Percentiles rank a stretch among this genome's conserved stretches.
Evolutionary conservation across 257 asterid genomes (phyloP).

Genomic region (Nemophila menziesii): DNA sequence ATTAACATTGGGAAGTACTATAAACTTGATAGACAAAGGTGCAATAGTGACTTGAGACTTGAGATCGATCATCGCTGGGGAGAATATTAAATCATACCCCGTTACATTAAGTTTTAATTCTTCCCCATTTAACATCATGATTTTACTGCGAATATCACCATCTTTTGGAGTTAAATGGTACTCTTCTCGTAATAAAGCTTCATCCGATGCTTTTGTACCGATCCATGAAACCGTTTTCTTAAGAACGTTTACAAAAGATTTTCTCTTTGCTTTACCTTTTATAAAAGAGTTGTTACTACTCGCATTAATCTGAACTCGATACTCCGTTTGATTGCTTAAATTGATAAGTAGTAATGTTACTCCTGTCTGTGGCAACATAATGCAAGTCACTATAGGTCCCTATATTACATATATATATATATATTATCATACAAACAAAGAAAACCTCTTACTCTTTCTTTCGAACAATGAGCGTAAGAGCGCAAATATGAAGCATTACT

Average conservation of each 20-base stretch:
- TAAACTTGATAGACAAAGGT: slow-evolving; percentile 61
- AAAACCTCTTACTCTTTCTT: slow-evolving; percentile 52
- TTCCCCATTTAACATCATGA: slow-evolving; percentile 47
- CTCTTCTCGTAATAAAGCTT: slow-evolving; percentile 42
- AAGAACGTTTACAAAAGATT: slow-evolving; percentile 27
- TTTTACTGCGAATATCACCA: slow-evolving; percentile 41
- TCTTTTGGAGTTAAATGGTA: slow-evolving; percentile 57
- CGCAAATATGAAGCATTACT: slow-evolving; percentile 49
- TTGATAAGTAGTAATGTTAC: slow-evolving; percentile 67
- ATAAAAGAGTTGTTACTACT: slow-evolving; percentile 3
- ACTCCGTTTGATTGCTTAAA: slow-evolving; percentile 50
- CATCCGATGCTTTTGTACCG: slow-evolving; percentile 56
- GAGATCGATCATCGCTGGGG: slow-evolving; percentile 23
- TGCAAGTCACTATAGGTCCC: neutral
- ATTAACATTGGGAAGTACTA: slow-evolving; percentile 49
- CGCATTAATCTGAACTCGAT: slow-evolving; percentile 33
- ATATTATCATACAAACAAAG: neutral
- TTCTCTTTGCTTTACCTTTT: slow-evolving; percentile 14
- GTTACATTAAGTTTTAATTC: slow-evolving; percentile 29
- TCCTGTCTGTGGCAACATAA: slow-evolving; percentile 47
- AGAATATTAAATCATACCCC: slow-evolving; percentile 42
- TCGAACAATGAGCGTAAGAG: slow-evolving; percentile 76
- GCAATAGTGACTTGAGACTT: slow-evolving; percentile 30
- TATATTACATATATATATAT: neutral
- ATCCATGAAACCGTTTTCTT: slow-evolving; percentile 63